Percentiles rank a stretch among this genome's conserved stretches.
Evolutionary conservation across 139 green algal genomes (phyloP).

Genomic region (Zygnema cylindricum): DNA sequence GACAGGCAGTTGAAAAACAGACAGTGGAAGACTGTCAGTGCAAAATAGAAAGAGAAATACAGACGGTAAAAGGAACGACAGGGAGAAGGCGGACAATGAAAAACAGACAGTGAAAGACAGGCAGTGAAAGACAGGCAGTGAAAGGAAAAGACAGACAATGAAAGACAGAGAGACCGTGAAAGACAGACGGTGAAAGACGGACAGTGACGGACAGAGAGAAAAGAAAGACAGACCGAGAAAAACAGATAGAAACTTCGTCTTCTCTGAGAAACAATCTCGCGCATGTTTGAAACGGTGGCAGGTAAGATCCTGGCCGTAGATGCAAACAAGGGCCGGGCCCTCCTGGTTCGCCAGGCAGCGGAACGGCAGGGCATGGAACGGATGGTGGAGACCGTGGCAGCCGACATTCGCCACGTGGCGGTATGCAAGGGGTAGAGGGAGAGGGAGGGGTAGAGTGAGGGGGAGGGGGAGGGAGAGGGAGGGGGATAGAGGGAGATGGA

Average conservation of each 20-base stretch:
- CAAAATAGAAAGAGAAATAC: too few relatives aligned
- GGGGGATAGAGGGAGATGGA: too few relatives aligned
- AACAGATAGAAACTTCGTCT: too few relatives aligned
- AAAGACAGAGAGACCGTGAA: conserved; percentile 1
- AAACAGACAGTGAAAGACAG: too few relatives aligned
- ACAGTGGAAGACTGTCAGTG: too few relatives aligned
- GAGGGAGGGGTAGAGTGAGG: neutral
- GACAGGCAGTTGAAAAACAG: too few relatives aligned
- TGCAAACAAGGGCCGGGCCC: conserved; percentile 46
- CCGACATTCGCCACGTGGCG: conserved; percentile 27
- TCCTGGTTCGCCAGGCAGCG: conserved; percentile 37
- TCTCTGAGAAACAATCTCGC: neutral
- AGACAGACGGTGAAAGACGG: neutral
- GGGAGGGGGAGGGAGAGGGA: neutral
- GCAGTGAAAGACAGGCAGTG: too few relatives aligned
- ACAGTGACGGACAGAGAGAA: neutral
- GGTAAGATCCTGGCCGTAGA: conserved; percentile 48
- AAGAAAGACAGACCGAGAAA: too few relatives aligned
- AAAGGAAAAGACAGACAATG: too few relatives aligned
- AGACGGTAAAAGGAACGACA: too few relatives aligned
- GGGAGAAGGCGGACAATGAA: too few relatives aligned
- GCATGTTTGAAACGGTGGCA: conserved; percentile 14
- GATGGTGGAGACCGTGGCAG: conserved; percentile 20
- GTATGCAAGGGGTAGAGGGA: conserved; percentile 1
- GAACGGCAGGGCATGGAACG: conserved; percentile 26